These are phyloP conservation scores for Epichloe amarillans DNA, from an alignment of 2,329 filamentous ascomycete genomes.

Conservation along the genomic window DNA sequence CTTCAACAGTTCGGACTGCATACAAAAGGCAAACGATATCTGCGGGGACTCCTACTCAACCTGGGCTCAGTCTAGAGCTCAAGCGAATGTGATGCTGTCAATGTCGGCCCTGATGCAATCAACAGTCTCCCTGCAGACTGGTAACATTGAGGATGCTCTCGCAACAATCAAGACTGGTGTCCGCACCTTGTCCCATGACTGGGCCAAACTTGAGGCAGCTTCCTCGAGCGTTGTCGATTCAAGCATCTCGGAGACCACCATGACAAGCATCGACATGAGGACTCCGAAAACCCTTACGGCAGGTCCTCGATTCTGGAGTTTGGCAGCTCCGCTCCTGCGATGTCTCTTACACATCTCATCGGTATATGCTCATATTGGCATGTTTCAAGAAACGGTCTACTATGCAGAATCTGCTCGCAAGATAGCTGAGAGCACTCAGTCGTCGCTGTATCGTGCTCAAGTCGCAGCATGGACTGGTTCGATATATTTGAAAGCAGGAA, in stretches of 20 bases:
- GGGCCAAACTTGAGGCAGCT: conserved; percentile 34
- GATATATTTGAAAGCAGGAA: conserved; percentile 43
- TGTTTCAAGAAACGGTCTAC: conserved; percentile 78
- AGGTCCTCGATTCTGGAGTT: conserved; percentile 60
- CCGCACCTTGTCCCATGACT: conserved; percentile 41
- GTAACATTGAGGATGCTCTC: conserved; percentile 45
- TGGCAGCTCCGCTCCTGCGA: conserved; percentile 61
- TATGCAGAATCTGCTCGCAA: conserved; percentile 76
- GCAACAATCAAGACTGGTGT: conserved; percentile 43
- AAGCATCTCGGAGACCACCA: conserved; percentile 18
- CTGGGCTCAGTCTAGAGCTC: conserved; percentile 21
- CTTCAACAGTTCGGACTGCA: conserved; percentile 13
- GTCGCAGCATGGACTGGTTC: conserved; percentile 41
- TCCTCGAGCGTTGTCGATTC: conserved; percentile 14
- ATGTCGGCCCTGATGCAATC: conserved; percentile 44
- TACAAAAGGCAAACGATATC: conserved; percentile 27
- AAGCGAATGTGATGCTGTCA: conserved; percentile 19
- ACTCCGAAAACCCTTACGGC: conserved; percentile 11
- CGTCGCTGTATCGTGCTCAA: conserved; percentile 43
- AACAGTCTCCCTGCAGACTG: conserved; percentile 48
- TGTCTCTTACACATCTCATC: conserved; percentile 61
- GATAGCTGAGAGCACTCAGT: conserved; percentile 55
- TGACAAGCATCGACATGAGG: conserved; percentile 14
- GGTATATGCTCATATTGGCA: conserved; percentile 70
- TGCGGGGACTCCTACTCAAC: conserved; percentile 16